phyloP scores from a whole-genome alignment of 148 eudicot species.

The Chenopodium suecicum region DNA sequence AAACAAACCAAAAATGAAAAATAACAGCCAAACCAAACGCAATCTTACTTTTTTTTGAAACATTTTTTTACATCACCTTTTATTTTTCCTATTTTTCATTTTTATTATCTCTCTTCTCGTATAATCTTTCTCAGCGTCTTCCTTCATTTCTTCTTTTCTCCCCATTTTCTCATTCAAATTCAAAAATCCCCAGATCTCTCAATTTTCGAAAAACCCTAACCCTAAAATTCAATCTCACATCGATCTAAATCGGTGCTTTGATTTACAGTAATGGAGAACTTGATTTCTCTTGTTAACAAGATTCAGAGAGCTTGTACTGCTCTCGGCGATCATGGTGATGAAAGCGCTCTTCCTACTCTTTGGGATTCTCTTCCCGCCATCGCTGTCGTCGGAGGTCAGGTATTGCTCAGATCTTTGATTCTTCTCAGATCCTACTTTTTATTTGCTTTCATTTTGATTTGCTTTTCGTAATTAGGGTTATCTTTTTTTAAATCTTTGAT shows the following conservation, averaged over 20 bases:
- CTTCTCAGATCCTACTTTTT: not conserved
- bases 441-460: not conserved
- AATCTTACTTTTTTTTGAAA: not conserved
- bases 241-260: not conserved
- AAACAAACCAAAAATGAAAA: not conserved
- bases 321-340: conserved; percentile 94
- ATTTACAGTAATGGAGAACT: conserved; percentile 60
- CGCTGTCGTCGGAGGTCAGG: conserved; percentile 99
- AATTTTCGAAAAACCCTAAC: conserved; percentile 8
- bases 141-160: not conserved
- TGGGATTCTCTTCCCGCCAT: conserved; percentile 98
- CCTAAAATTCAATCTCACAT: conserved; percentile 2
- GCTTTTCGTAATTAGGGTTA: not conserved
- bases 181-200: conserved; percentile 26
- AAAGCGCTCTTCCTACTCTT: conserved; percentile 87
- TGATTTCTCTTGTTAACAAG: conserved; percentile 74
- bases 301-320: conserved; percentile 97
- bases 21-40: not conserved
- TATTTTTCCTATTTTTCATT: not conserved
- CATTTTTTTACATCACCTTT: not conserved
- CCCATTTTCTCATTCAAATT: conserved; percentile 15
- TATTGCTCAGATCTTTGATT: conserved; percentile 31
- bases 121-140: not conserved
- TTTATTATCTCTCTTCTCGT: not conserved
- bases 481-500: not conserved